phyloP scores from a whole-genome alignment of 2,329 filamentous ascomycete genomes.

The Colletotrichum tamarilloi region DNA sequence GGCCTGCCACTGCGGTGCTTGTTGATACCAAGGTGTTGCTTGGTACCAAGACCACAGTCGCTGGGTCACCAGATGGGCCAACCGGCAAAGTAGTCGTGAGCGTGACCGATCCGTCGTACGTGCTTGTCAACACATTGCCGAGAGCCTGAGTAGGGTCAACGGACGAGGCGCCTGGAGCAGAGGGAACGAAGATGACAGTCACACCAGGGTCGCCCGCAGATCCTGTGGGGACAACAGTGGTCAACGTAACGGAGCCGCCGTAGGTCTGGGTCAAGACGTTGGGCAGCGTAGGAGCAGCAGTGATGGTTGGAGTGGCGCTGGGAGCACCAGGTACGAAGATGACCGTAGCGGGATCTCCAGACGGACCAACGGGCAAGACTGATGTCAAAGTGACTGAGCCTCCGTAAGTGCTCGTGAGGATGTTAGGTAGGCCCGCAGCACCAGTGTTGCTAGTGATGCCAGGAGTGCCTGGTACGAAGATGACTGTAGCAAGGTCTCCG shows the following conservation, averaged over 20 bases:
- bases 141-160: neutral
- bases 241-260: neutral
- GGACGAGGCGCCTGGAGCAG: neutral
- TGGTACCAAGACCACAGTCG: neutral
- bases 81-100: constrained; percentile 2
- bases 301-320: neutral
- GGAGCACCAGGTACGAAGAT: neutral
- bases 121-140: constrained; percentile 15
- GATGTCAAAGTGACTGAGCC: neutral
- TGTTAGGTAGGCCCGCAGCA: neutral
- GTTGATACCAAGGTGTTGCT: neutral
- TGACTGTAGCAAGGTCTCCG: too few relatives aligned
- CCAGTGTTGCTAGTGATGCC: neutral
- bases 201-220: constrained; percentile 3
- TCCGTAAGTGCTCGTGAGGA: constrained; percentile 2
- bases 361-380: neutral
- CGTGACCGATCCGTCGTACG: constrained; percentile 17
- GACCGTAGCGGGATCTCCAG: too few relatives aligned
- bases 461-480: too few relatives aligned
- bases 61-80: neutral
- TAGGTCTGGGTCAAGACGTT: constrained; percentile 1
- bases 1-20: neutral
- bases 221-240: neutral
- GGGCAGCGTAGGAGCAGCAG: neutral
- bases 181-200: constrained; percentile 1